Base-by-base conservation (phyloP, 106 monocot species). In the Platanthera guangdongensis region DNA sequence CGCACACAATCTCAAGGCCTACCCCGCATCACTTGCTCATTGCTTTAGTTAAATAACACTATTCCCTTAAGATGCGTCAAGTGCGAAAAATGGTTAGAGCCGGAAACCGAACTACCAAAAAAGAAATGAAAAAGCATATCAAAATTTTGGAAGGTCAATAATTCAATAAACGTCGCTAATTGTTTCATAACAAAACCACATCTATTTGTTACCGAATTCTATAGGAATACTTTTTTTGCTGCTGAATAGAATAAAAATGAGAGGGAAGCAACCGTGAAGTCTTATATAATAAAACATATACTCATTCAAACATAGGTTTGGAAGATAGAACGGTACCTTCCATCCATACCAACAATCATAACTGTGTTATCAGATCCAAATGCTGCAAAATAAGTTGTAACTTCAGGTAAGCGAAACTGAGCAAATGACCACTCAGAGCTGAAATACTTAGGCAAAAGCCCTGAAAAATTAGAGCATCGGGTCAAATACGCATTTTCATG, bases 361-460 rank as follows among this genome's bases (percentile, higher is more conserved):
- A 97, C 89, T 78, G 87, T 86, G 19, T 91, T 97, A 10, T 85
- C 85, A 70, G 88, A 72, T 68, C 94, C 93, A 84, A 97, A 94
- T 30, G 93, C 94, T 76, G 80, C 84, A 81, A 87, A 76, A 83
- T 89, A 97, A 4, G 86, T 89, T 71, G 87, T 85, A 18, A 72
- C 80, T 79, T 91, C 96, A 77, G 89, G 91, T 77, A 94, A 83
- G 60, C 86, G 96, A 74, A 93, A 93, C 73, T 91, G 96, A 77
- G 93, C 89, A 86, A 97, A 97, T 28, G 97, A 94, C 94, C 97
- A 93, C 78, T 96, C 95, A 46, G 95, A 96, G 83, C 95, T 96
- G 80, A 96, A 96, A 78, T 96, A 96, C 78, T 89, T 96, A 4
- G 95, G 95, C 74, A 96, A 79, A 39, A 91, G 84, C 22, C 90